Percentiles rank a stretch among this genome's conserved stretches.
These are phyloP conservation scores for Umbilicaria muhlenbergii DNA, from an alignment of 495 filamentous ascomycete genomes.

Conservation along the genomic window DNA sequence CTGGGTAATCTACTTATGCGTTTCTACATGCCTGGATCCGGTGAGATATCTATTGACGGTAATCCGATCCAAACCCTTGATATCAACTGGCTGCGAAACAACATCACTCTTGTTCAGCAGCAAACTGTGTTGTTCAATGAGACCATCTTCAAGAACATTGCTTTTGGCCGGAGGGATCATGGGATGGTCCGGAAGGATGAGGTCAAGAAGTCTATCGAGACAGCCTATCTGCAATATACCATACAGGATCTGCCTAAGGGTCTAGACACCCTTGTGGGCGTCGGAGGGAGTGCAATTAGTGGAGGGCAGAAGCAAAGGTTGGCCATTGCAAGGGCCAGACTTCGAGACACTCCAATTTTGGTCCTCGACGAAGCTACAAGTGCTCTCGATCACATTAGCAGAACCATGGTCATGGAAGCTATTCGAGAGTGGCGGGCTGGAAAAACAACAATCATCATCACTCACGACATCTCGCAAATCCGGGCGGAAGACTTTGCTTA, in stretches of 20 bases:
- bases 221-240: conserved; percentile 57
- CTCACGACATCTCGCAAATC: conserved; percentile 80
- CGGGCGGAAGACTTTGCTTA: conserved; percentile 61
- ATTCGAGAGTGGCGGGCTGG: conserved; percentile 53
- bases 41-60: conserved; percentile 57
- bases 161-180: conserved; percentile 46
- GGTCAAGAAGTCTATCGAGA: conserved; percentile 35
- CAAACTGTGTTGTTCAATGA: conserved; percentile 72
- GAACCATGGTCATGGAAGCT: conserved; percentile 53
- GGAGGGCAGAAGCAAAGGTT: conserved; percentile 74
- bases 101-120: conserved; percentile 75
- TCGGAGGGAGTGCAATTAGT: conserved; percentile 55
- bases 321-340: conserved; percentile 59
- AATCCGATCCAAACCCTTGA: conserved; percentile 44
- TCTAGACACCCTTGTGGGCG: conserved; percentile 56
- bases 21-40: conserved; percentile 53
- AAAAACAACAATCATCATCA: conserved; percentile 74
- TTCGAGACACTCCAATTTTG: conserved; percentile 67
- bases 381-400: conserved; percentile 60
- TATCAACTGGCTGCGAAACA: conserved; percentile 57
- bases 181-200: conserved; percentile 32
- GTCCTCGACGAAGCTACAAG: conserved; percentile 78
- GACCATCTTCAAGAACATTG: conserved; percentile 64
- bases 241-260: conserved; percentile 59
- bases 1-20: conserved; percentile 62